phyloP scores from a whole-genome alignment of 352 stramenopile genomes.

The Phytophthora megakarya region DNA sequence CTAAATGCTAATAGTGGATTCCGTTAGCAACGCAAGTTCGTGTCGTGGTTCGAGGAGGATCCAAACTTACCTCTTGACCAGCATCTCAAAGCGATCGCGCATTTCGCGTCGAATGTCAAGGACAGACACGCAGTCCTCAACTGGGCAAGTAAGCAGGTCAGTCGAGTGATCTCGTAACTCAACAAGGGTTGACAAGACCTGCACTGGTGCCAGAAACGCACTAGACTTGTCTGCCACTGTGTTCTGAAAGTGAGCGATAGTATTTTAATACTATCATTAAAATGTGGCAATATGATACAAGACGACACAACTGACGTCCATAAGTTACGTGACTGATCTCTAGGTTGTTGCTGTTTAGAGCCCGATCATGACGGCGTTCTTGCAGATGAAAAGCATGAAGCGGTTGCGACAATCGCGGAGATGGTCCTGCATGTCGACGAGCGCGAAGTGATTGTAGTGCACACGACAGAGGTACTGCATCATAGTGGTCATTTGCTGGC shows the following conservation, averaged over 20 bases:
- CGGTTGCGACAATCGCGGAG: conserved; percentile 65
- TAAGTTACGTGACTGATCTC: conserved; percentile 30
- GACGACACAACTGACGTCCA: conserved; percentile 6
- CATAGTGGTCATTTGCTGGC: conserved; percentile 71
- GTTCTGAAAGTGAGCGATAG: conserved; percentile 25
- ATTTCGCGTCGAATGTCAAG: conserved; percentile 28
- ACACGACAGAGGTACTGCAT: conserved; percentile 72
- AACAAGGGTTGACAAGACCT: conserved; percentile 13
- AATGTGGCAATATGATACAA: conserved; percentile 32
- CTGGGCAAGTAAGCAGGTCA: neutral
- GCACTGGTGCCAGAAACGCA: conserved; percentile 25
- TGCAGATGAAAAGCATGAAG: conserved; percentile 81
- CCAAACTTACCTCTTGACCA: conserved; percentile 14
- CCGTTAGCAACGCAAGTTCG: conserved; percentile 24
- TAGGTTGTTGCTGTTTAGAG: conserved; percentile 35
- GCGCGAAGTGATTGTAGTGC: conserved; percentile 70
- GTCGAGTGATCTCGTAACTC: neutral
- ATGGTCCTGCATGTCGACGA: conserved; percentile 79
- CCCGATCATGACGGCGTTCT: conserved; percentile 71
- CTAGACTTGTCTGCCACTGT: neutral
- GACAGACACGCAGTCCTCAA: conserved; percentile 5
- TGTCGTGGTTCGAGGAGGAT: conserved; percentile 35
- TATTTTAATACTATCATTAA: too few relatives aligned
- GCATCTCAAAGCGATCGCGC: conserved; percentile 26
- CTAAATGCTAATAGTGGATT: neutral